Evolutionary conservation across 78 protist species (phyloP).

Genomic region (Neovahlkampfia damariscottae): DNA sequence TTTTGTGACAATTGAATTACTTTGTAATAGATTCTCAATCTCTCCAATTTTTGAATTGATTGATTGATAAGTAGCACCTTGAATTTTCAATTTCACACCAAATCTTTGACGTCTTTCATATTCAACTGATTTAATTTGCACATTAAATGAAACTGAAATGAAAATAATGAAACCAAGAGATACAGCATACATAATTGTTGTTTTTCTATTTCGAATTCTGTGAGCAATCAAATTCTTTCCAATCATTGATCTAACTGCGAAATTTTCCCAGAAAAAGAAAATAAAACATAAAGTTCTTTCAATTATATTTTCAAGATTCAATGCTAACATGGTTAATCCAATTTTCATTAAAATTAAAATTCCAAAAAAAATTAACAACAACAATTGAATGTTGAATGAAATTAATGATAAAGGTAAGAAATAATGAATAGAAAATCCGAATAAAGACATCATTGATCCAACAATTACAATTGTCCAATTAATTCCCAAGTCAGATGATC

Average conservation of each 20-base stretch:
- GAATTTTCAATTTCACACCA: neutral
- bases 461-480: conserved; percentile 19
- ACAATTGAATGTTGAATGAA: conserved; percentile 45
- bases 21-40: neutral
- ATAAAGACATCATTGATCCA: conserved; percentile 39
- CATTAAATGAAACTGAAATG: conserved; percentile 40
- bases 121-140: conserved; percentile 17
- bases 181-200: conserved; percentile 71
- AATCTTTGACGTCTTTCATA: neutral
- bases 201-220: conserved; percentile 77
- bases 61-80: neutral
- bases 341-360: conserved; percentile 57
- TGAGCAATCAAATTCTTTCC: conserved; percentile 76
- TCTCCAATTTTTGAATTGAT: neutral
- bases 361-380: conserved; percentile 67
- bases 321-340: conserved; percentile 51
- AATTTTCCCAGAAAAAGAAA: conserved; percentile 58
- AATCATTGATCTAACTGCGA: conserved; percentile 36
- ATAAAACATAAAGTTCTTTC: conserved; percentile 29
- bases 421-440: conserved; percentile 55
- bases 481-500: conserved; percentile 26
- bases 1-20: neutral
- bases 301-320: conserved; percentile 40
- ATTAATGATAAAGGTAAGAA: conserved; percentile 62
- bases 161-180: conserved; percentile 73